phyloP scores from a whole-genome alignment of 129 eudicot species.

The Chrysanthemum makinoi region DNA sequence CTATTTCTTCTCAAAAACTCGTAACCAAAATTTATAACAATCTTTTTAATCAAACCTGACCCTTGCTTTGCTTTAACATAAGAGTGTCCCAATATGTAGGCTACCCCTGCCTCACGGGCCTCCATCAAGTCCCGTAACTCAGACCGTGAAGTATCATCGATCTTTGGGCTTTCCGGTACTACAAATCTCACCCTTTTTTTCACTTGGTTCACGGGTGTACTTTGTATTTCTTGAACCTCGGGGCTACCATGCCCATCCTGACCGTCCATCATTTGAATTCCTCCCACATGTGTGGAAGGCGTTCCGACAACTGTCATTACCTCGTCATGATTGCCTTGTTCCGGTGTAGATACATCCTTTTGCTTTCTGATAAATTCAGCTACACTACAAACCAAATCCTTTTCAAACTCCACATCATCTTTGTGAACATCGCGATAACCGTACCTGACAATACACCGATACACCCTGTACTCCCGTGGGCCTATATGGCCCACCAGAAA shows the following conservation, averaged over 20 bases:
- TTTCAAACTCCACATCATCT: conserved; percentile 83
- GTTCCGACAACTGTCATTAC: conserved; percentile 68
- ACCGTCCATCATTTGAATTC: conserved; percentile 32
- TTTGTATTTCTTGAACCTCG: conserved; percentile 34
- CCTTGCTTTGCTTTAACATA: conserved; percentile 83
- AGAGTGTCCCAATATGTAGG: conserved; percentile 77
- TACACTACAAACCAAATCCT: conserved; percentile 78
- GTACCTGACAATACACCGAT: conserved; percentile 85
- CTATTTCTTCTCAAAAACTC: conserved; percentile 80
- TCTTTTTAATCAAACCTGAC: conserved; percentile 56
- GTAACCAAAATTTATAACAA: conserved; percentile 65
- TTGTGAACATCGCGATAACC: conserved; percentile 93
- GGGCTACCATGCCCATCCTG: conserved; percentile 26
- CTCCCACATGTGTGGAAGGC: conserved; percentile 48
- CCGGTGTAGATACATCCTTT: conserved; percentile 23
- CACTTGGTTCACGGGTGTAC: conserved; percentile 24
- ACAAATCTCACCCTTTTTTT: conserved; percentile 79
- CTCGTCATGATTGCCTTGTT: conserved; percentile 33
- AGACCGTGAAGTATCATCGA: conserved; percentile 39
- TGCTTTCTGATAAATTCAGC: conserved; percentile 79
- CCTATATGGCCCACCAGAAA: conserved; percentile 91
- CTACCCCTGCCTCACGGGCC: conserved; percentile 89
- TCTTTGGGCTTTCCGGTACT: conserved; percentile 71
- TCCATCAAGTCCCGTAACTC: conserved; percentile 78
- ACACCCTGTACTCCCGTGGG: conserved; percentile 68